Conservation (phyloP, 192 early-diverging fungal genomes). For the Linderina pennispora region DNA sequence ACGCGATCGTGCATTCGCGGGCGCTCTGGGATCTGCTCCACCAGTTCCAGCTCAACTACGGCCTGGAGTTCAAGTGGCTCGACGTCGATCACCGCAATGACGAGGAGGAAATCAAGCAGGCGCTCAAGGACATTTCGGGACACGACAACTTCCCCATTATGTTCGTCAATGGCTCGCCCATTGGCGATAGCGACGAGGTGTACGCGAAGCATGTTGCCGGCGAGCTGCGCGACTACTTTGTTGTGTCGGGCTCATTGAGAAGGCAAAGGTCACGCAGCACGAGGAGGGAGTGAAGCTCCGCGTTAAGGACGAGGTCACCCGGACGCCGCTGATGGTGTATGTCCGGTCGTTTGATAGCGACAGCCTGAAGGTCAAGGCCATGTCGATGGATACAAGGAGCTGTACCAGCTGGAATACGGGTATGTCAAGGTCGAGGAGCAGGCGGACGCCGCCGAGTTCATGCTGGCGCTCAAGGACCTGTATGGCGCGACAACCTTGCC, state of each 20-base stretch:
- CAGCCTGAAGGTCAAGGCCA: too few relatives aligned
- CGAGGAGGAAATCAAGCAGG: not conserved
- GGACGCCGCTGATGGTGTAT: not conserved
- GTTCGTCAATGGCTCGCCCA: not conserved
- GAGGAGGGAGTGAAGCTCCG: not conserved
- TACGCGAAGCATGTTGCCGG: slow-evolving; percentile 5
- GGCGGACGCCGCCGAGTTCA: not conserved
- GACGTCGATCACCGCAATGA: not conserved
- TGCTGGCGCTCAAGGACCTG: not conserved
- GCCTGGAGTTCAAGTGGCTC: not conserved
- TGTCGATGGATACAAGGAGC: not conserved
- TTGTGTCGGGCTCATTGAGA: not conserved
- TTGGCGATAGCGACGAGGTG: not conserved
- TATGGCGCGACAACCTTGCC: not conserved
- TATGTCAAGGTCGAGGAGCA: not conserved
- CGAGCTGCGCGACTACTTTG: not conserved
- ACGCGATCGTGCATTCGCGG: not conserved
- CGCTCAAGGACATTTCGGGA: not conserved
- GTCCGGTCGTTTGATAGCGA: not conserved
- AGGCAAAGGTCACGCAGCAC: not conserved
- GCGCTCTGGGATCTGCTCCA: not conserved
- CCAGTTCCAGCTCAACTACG: not conserved
- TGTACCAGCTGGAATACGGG: not conserved
- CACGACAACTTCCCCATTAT: not conserved
- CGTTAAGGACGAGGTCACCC: not conserved